phyloP scores from a whole-genome alignment of 805 yeast species.

The Lachancea cidri region DNA sequence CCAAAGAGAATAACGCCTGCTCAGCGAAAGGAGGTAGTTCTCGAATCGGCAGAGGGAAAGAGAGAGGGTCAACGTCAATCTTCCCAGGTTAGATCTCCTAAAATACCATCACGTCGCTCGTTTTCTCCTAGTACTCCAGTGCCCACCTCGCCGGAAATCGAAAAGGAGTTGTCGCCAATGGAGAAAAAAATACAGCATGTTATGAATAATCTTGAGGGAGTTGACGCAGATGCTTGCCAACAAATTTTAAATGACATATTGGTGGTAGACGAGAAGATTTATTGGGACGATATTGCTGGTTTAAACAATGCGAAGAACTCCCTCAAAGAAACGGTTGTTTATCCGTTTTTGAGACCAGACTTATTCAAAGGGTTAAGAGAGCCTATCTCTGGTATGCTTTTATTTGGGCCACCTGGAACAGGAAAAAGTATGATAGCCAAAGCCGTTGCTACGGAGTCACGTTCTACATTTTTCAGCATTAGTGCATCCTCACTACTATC shows the following conservation, averaged over 20 bases:
- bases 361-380: slow-evolving; percentile 85
- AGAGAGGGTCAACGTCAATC: not conserved
- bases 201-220: slow-evolving; percentile 46
- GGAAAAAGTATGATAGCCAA: slow-evolving; percentile 97
- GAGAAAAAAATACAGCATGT: slow-evolving; percentile 13
- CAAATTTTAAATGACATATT: slow-evolving; percentile 87
- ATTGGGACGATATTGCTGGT: slow-evolving; percentile 96
- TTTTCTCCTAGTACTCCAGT: slow-evolving; percentile 4
- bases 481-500: slow-evolving; percentile 88
- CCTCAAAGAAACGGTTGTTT: slow-evolving; percentile 89
- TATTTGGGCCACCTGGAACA: slow-evolving; percentile 99
- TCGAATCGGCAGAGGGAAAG: slow-evolving; percentile 1
- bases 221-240: slow-evolving; percentile 71
- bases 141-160: slow-evolving; percentile 3
- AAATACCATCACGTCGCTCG: slow-evolving; percentile 2
- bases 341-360: slow-evolving; percentile 92
- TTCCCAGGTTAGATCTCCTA: slow-evolving; percentile 4
- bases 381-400: slow-evolving; percentile 92
- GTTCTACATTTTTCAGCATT: slow-evolving; percentile 86
- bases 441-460: slow-evolving; percentile 93
- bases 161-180: slow-evolving; percentile 5
- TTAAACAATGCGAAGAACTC: slow-evolving; percentile 83
- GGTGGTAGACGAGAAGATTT: slow-evolving; percentile 83
- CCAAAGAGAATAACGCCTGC: slow-evolving; percentile 10
- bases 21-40: slow-evolving; percentile 1